phyloP scores from a whole-genome alignment of 2,329 filamentous ascomycete species.

The Microsporum audouinii region DNA sequence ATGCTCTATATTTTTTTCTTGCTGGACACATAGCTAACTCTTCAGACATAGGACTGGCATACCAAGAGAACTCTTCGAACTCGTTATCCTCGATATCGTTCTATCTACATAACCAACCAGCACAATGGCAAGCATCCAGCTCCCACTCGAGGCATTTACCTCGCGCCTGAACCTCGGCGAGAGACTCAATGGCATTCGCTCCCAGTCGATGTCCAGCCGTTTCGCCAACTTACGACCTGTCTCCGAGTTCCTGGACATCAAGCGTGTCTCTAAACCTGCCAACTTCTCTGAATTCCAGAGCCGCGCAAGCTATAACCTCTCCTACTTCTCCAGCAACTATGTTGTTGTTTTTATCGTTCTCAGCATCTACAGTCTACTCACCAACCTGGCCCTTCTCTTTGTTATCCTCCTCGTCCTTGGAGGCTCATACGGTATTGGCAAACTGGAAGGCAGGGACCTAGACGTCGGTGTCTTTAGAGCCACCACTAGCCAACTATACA shows the following conservation, averaged over 20 bases:
- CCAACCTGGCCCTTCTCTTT: slow-evolving; percentile 76
- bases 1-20: not conserved
- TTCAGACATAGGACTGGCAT: not conserved
- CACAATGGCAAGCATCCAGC: slow-evolving; percentile 76
- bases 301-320: slow-evolving; percentile 91
- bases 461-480: slow-evolving; percentile 73
- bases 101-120: not conserved
- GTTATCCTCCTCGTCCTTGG: slow-evolving; percentile 78
- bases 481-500: slow-evolving; percentile 89
- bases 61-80: not conserved
- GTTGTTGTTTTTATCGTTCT: slow-evolving; percentile 87
- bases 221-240: slow-evolving; percentile 89
- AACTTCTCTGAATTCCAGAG: slow-evolving; percentile 86
- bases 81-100: not conserved
- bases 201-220: slow-evolving; percentile 64
- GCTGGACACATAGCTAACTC: not conserved
- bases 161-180: slow-evolving; percentile 78
- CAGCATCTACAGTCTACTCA: slow-evolving; percentile 86
- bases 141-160: slow-evolving; percentile 82
- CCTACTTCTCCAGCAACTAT: slow-evolving; percentile 98
- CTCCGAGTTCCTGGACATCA: slow-evolving; percentile 89
- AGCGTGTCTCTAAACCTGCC: slow-evolving; percentile 84
- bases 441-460: slow-evolving; percentile 77
- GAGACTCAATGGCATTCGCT: slow-evolving; percentile 72
- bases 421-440: slow-evolving; percentile 85